Evolutionary conservation across 371 early-diverging fungal species (phyloP).

Genomic region (Saksenaea oblongispora): DNA sequence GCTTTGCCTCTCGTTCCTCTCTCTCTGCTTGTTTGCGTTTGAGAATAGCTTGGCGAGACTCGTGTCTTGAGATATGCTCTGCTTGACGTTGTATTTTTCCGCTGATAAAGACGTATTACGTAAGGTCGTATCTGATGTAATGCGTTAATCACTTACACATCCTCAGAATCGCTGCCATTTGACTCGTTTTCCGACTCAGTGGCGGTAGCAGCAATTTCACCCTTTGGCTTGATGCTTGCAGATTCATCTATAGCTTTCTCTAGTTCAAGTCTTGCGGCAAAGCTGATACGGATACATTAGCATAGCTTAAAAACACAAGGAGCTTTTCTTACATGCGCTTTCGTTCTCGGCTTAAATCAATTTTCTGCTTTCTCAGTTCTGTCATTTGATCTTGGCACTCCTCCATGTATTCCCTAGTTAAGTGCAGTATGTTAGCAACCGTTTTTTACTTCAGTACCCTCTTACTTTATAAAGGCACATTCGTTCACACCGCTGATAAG

Average conservation of each 20-base stretch:
- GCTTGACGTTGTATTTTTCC: slow-evolving; percentile 21
- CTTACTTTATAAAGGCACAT: slow-evolving; percentile 43
- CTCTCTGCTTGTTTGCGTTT: slow-evolving; percentile 54
- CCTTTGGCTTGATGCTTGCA: slow-evolving; percentile 9
- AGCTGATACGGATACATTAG: slow-evolving; percentile 9
- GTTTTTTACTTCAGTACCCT: neutral
- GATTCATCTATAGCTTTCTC: slow-evolving; percentile 31
- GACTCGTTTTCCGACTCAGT: slow-evolving; percentile 24
- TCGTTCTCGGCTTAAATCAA: slow-evolving; percentile 68
- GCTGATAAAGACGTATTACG: neutral
- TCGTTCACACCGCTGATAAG: slow-evolving; percentile 55
- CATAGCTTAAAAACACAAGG: neutral
- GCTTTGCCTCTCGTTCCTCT: slow-evolving; percentile 50
- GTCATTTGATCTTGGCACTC: slow-evolving; percentile 55
- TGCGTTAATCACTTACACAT: slow-evolving; percentile 9
- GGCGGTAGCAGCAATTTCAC: neutral
- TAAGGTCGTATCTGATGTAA: neutral
- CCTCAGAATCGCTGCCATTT: slow-evolving; percentile 6
- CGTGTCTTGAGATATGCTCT: slow-evolving; percentile 36
- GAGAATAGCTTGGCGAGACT: slow-evolving; percentile 57
- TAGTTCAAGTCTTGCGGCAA: slow-evolving; percentile 36
- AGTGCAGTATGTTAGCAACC: neutral
- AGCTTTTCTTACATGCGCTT: slow-evolving; percentile 40
- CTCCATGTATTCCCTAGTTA: slow-evolving; percentile 61
- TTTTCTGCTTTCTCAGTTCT: slow-evolving; percentile 58